These are phyloP conservation scores for Adansonia gregorii DNA, from an alignment of 441 rosid genomes.

Conservation along the genomic window DNA sequence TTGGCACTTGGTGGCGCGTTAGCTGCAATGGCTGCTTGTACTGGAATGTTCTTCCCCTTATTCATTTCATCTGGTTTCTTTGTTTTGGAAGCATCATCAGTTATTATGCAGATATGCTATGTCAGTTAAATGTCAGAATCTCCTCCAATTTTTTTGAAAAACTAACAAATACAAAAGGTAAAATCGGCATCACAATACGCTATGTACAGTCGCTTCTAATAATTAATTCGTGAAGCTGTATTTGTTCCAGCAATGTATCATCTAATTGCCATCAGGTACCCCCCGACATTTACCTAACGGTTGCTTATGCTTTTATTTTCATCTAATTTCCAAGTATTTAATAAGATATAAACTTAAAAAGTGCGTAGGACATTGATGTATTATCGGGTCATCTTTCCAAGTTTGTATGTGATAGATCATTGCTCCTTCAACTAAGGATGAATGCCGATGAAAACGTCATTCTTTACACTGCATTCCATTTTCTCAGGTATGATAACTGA, in stretches of 20 bases:
- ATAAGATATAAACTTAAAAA: not conserved
- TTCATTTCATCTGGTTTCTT: conserved; percentile 80
- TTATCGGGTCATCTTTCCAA: not conserved
- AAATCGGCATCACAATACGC: not conserved
- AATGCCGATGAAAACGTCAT: not conserved
- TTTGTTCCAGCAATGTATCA: not conserved
- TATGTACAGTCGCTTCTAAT: not conserved
- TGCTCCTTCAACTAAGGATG: not conserved
- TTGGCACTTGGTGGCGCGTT: conserved; percentile 90
- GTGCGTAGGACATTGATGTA: not conserved
- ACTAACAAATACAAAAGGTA: not conserved
- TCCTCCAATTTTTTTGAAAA: not conserved
- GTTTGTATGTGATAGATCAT: not conserved
- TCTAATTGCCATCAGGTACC: not conserved
- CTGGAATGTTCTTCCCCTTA: conserved; percentile 92
- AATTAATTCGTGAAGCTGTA: not conserved
- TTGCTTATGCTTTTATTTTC: not conserved
- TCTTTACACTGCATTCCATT: not conserved
- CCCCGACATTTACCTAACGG: not conserved
- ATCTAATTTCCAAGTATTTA: not conserved
- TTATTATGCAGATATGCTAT: conserved; percentile 66
- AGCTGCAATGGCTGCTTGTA: conserved; percentile 94
- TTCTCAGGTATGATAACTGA: not conserved
- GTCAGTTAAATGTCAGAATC: not conserved
- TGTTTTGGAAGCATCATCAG: conserved; percentile 63